Evolutionary conservation across 495 filamentous ascomycete genomes (phyloP).

Genomic region (Penicillium robsamsonii): DNA sequence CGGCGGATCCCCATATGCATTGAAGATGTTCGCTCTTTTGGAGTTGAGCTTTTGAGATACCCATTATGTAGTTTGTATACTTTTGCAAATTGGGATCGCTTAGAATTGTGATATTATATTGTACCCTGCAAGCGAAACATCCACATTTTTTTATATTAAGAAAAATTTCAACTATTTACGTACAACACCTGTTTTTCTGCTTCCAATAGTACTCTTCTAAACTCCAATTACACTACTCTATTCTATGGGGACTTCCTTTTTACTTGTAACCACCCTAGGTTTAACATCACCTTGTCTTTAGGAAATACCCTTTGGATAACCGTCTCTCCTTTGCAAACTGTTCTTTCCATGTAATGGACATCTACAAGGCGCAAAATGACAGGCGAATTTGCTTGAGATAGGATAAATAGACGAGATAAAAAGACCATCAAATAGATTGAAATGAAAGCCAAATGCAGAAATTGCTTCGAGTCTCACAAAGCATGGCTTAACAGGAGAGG

Average conservation of each 20-base stretch:
- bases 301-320: no score
- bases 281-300: background rate
- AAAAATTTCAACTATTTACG: background rate
- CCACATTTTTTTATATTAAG: background rate
- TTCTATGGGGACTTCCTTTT: no score
- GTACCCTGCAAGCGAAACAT: background rate
- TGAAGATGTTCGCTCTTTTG: constrained; percentile 1
- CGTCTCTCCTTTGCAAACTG: no score
- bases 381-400: background rate
- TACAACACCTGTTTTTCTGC: background rate
- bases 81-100: background rate
- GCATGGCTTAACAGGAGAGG: background rate
- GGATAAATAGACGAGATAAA: background rate
- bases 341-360: no score
- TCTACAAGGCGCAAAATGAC: background rate
- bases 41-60: background rate
- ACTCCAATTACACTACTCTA: background rate
- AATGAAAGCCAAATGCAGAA: background rate
- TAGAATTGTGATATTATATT: background rate
- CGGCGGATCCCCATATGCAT: constrained; percentile 21
- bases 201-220: background rate
- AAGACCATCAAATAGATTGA: background rate
- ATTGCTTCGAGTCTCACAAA: background rate
- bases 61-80: background rate
- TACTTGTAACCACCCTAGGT: background rate